Percentiles rank a stretch among this genome's conserved stretches.
These are phyloP conservation scores for Carex kokanica DNA, from an alignment of 176 grass and related monocot genomes.

Conservation along the genomic window DNA sequence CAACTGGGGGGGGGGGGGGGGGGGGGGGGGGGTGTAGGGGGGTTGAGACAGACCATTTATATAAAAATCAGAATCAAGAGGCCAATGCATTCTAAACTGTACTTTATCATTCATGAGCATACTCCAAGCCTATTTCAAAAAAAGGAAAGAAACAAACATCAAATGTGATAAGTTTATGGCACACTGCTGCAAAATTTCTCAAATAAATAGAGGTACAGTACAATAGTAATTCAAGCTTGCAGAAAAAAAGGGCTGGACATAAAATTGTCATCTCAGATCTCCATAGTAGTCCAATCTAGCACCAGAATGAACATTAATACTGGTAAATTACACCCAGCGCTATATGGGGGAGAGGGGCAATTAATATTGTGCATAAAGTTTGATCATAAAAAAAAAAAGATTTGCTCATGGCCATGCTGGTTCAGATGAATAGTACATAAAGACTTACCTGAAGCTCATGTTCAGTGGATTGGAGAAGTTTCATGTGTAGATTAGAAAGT, in stretches of 20 bases:
- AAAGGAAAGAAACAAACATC: constrained; percentile 1
- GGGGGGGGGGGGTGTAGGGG: too few species aligned
- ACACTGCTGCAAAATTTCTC: background rate
- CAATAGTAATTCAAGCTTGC: background rate
- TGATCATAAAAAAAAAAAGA: background rate
- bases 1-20: too few species aligned
- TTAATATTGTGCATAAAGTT: background rate
- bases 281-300: background rate
- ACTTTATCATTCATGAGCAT: constrained; percentile 63
- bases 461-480: constrained; percentile 37
- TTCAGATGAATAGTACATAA: background rate
- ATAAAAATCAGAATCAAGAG: constrained; percentile 37
- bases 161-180: background rate
- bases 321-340: background rate
- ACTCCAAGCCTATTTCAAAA: constrained; percentile 50
- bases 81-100: constrained; percentile 67
- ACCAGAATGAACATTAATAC: background rate
- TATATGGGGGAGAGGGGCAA: background rate
- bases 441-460: constrained; percentile 53
- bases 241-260: background rate
- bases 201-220: background rate
- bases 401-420: background rate
- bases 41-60: constrained; percentile 40
- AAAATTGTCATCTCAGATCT: background rate
- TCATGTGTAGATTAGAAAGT: constrained; percentile 37